Percentiles rank a stretch among this genome's conserved stretches.
Conservation (phyloP, 306 rosid genomes). For the Castanea sativa region DNA sequence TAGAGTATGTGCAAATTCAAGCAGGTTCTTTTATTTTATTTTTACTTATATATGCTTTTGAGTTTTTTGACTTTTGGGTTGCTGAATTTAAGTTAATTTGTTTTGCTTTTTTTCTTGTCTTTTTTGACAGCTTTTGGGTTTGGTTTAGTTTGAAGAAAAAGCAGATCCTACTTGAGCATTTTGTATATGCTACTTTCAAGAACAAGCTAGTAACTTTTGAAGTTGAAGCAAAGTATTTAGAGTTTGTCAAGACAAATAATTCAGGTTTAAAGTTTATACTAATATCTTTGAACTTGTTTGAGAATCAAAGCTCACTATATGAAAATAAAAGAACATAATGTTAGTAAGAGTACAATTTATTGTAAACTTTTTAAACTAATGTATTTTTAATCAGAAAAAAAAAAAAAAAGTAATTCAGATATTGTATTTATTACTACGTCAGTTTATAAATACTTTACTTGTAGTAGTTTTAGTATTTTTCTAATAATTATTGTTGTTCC, state of each 20-base stretch:
- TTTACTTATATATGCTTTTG: neutral
- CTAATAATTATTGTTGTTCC: neutral
- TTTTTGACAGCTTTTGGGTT: neutral
- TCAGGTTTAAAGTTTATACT: neutral
- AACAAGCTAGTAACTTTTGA: neutral
- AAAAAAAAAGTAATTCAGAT: no score
- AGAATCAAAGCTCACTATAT: neutral
- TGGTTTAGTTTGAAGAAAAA: neutral
- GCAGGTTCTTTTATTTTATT: neutral
- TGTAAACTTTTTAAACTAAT: no score
- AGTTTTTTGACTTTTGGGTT: neutral
- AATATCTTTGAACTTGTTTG: neutral
- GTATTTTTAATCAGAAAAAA: no score
- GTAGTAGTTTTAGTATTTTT: no score
- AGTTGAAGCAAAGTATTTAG: neutral
- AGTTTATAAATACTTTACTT: no score
- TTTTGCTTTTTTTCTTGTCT: neutral
- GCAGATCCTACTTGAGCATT: no score
- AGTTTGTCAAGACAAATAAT: neutral
- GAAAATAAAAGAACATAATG: neutral
- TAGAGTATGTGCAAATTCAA: neutral
- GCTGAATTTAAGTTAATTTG: neutral
- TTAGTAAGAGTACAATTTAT: no score
- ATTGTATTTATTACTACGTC: no score
- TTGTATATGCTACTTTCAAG: neutral